Conservation (phyloP, 352 stramenopile species). For the Globisporangium polare region DNA sequence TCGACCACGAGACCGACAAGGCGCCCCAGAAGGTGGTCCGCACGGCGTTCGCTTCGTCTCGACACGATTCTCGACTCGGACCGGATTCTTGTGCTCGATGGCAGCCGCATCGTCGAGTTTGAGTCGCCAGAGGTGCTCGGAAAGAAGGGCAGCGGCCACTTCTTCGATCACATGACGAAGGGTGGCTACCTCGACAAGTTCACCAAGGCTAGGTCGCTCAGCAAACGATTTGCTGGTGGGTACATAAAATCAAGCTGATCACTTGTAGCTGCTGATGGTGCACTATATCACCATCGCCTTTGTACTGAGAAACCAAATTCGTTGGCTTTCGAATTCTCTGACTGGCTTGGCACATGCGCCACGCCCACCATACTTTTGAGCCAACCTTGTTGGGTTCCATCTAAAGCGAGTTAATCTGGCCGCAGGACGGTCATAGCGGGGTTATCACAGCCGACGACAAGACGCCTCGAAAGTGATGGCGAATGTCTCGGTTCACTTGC, state of each 20-base stretch:
- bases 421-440: constrained; percentile 26
- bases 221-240: neutral
- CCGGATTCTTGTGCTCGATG: constrained; percentile 48
- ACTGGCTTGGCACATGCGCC: neutral
- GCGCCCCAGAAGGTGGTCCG: constrained; percentile 70
- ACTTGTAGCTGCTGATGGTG: neutral
- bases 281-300: neutral
- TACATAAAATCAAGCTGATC: neutral
- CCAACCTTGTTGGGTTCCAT: neutral
- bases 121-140: neutral
- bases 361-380: neutral
- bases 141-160: constrained; percentile 3
- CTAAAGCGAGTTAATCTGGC: neutral
- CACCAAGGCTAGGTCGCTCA: neutral
- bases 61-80: constrained; percentile 94
- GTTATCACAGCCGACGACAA: constrained; percentile 36
- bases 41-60: constrained; percentile 86
- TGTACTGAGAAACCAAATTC: neutral
- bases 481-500: constrained; percentile 58
- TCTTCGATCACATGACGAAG: constrained; percentile 3
- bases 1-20: constrained; percentile 83
- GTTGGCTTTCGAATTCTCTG: neutral
- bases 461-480: constrained; percentile 37
- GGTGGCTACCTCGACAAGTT: constrained; percentile 3
- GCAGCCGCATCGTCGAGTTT: neutral